phyloP scores from a whole-genome alignment of 1,284 basidiomycete species.

The Lignosus rhinocerotis region DNA sequence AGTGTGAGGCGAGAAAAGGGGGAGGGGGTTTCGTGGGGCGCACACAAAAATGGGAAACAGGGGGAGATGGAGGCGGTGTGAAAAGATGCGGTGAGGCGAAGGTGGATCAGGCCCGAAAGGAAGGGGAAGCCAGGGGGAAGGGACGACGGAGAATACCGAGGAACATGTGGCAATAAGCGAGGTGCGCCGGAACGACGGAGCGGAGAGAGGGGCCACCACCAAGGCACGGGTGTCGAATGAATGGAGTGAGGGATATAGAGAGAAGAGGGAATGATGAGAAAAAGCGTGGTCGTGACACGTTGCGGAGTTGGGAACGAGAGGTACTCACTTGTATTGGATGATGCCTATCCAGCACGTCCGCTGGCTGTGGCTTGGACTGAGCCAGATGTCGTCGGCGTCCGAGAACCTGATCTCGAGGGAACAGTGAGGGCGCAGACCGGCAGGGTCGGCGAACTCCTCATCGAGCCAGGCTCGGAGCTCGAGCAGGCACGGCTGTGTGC shows the following conservation, averaged over 20 bases:
- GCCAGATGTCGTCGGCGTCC: slow-evolving; percentile 88
- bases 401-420: slow-evolving; percentile 94
- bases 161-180: slow-evolving; percentile 1
- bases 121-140: not conserved
- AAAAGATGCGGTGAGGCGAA: not conserved
- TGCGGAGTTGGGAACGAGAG: not conserved
- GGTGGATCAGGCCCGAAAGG: not conserved
- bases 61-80: not conserved
- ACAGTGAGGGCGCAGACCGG: slow-evolving; percentile 87
- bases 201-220: not conserved
- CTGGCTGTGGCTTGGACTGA: slow-evolving; percentile 84
- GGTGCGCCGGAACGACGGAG: slow-evolving; percentile 5
- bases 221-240: not conserved
- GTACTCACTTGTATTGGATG: slow-evolving; percentile 86
- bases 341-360: slow-evolving; percentile 95
- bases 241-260: not conserved
- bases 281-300: not conserved
- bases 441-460: slow-evolving; percentile 62
- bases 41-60: not conserved
- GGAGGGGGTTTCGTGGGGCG: too few species aligned
- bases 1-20: not conserved
- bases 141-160: not conserved
- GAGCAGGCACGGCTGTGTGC: slow-evolving; percentile 65
- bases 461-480: slow-evolving; percentile 80
- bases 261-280: not conserved